These are phyloP conservation scores for Candida tropicalis DNA, from an alignment of 1,139 yeast species.

Conservation along the genomic window DNA sequence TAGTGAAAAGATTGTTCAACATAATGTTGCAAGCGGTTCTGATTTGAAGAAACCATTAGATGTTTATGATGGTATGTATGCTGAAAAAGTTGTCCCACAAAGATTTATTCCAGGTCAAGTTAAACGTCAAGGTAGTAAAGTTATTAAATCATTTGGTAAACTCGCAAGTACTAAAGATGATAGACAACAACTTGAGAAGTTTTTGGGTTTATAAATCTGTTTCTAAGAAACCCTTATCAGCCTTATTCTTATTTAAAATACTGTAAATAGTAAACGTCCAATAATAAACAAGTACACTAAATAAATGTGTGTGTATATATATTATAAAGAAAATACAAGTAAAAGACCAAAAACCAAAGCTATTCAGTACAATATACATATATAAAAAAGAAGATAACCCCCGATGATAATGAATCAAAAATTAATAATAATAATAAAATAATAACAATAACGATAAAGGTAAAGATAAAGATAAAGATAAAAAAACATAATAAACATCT, in stretches of 20 bases:
- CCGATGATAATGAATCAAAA: no score
- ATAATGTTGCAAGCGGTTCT: slow-evolving; percentile 51
- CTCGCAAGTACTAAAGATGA: slow-evolving; percentile 29
- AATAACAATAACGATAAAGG: slow-evolving; percentile 2
- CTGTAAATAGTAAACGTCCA: slow-evolving; percentile 11
- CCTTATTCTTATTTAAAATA: no score
- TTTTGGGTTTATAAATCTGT: slow-evolving; percentile 19
- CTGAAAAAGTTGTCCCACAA: slow-evolving; percentile 69
- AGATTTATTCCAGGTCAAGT: slow-evolving; percentile 65
- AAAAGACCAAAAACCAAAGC: no score
- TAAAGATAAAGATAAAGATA: not conserved
- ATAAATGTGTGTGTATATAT: slow-evolving; percentile 1
- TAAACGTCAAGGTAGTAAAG: slow-evolving; percentile 44
- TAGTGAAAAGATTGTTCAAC: slow-evolving; percentile 23
- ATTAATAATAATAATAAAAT: no score
- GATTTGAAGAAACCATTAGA: slow-evolving; percentile 67
- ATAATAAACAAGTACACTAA: not conserved
- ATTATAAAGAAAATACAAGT: no score
- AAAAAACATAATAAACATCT: slow-evolving; percentile 2
- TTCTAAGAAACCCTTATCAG: no score
- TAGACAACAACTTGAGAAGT: slow-evolving; percentile 32
- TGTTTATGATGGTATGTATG: slow-evolving; percentile 78
- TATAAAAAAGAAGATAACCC: no score
- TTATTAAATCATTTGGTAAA: slow-evolving; percentile 30
- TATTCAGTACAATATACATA: no score